A percentile compares a stretch with the other conserved stretches of the same genome.
Evolutionary conservation across 2,329 filamentous ascomycete species (phyloP).

Genomic region (Stromatinia cepivora): DNA sequence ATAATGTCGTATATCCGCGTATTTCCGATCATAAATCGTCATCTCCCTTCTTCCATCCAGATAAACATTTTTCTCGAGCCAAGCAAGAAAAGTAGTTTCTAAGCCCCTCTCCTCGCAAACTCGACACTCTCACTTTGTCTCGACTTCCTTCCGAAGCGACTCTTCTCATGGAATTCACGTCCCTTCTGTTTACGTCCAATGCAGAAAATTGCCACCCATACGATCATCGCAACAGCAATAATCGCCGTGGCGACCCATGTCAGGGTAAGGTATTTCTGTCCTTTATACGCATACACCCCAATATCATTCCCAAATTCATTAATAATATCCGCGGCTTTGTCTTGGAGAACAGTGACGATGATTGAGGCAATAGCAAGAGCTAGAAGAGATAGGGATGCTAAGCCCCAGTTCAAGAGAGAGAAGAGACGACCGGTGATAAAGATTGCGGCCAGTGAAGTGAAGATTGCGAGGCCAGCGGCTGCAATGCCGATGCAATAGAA

Average conservation of each 20-base stretch:
- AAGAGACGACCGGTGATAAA: constrained; percentile 46
- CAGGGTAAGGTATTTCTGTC: constrained; percentile 56
- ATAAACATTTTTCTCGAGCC: not conserved
- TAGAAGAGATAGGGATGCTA: constrained; percentile 50
- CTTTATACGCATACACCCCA: constrained; percentile 44
- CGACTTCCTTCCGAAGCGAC: not conserved
- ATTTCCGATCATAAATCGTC: not conserved
- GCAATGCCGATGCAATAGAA: constrained; percentile 60
- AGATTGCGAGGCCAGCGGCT: constrained; percentile 51
- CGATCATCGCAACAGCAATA: constrained; percentile 42
- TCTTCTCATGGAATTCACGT: constrained; percentile 37
- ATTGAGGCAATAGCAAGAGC: constrained; percentile 72
- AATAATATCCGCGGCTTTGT: constrained; percentile 54
- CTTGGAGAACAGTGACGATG: constrained; percentile 63
- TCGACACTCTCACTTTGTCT: constrained; percentile 15
- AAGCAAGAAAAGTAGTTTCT: not conserved
- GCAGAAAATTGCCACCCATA: constrained; percentile 39
- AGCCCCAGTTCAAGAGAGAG: constrained; percentile 51
- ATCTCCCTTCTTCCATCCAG: not conserved
- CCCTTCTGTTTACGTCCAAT: constrained; percentile 32
- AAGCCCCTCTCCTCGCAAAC: constrained; percentile 10
- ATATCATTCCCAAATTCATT: constrained; percentile 40
- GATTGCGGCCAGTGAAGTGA: constrained; percentile 48
- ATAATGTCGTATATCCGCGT: not conserved
- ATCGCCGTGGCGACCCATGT: constrained; percentile 58